Base-by-base conservation (phyloP, 2,329 filamentous ascomycete genomes). In the Penicillium sp. region DNA sequence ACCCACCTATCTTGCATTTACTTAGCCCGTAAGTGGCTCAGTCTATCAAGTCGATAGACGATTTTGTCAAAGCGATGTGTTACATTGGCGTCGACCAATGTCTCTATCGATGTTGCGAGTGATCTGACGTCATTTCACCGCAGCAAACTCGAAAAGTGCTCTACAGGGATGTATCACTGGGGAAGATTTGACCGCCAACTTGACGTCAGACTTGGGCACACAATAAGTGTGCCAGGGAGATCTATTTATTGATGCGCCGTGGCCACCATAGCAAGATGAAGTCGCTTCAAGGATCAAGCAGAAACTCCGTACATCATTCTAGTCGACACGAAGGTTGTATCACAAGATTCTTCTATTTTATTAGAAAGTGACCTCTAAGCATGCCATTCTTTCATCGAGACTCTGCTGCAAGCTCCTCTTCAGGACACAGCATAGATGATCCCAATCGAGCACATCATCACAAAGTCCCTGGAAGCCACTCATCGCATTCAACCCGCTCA, bases 401-500 rank as follows among this genome's bases (percentile, higher is more conserved):
- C 47, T 58, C 63, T 2, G 52, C 64, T 36, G 51, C 61, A 45
- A 57, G 67, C 51, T 62, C 62, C 10, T 60, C 53, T 26, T 49
- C 59, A 36, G 48, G 59, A 6, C 46, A 45, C n/a, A 54, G 52
- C 47, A 54, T 57, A 29, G 60, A 63, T 8, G 55, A 60, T 26
- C 51, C 54, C 2, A 49, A 54, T 38, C 46, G 42, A 43, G 54
- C 57, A 46, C 48, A 63, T 4, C 65, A 61, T 41, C 57, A 62
- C 23, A 64, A 58, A 31, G 51, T 76, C 47, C 75, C 75, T 61
- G 65, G 64, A 7, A 68, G 69, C 29, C 70, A 69, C 7, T 69
- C 71, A 47, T 71, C 70, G 13, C 64, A 64, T 7, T 70, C 69
- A 12, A 33, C 29, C 29, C 9, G 29, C 12, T 33, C 29, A 1